phyloP scores from a whole-genome alignment of 2,329 filamentous ascomycete genomes.

The Neofusicoccum umdonicola region DNA sequence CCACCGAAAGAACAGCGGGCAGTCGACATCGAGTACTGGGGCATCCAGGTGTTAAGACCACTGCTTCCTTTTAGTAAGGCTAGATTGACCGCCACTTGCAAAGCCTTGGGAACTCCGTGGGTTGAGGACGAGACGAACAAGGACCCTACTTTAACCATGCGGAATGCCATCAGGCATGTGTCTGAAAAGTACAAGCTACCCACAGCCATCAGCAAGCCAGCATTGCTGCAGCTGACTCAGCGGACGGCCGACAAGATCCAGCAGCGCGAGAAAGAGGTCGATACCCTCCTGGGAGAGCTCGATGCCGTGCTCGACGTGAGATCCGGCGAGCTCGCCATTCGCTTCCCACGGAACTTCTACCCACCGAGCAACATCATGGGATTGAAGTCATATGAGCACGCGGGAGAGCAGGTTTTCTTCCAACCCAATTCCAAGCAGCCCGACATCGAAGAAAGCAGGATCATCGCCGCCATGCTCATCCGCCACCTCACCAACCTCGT shows the following conservation, averaged over 20 bases:
- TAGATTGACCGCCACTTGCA: constrained; percentile 71
- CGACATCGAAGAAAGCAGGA: background rate
- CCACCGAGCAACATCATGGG: background rate
- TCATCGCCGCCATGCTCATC: constrained; percentile 44
- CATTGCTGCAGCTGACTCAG: constrained; percentile 52
- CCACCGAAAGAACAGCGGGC: constrained; percentile 27
- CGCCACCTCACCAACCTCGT: constrained; percentile 50
- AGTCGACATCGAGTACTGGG: constrained; percentile 57
- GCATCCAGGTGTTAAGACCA: constrained; percentile 66
- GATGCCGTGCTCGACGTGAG: constrained; percentile 39
- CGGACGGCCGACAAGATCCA: constrained; percentile 55
- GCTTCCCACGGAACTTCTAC: constrained; percentile 30
- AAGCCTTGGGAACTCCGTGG: constrained; percentile 66
- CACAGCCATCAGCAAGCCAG: constrained; percentile 62
- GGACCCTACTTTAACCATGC: constrained; percentile 70
- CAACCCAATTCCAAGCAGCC: constrained; percentile 17
- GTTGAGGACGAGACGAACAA: constrained; percentile 83
- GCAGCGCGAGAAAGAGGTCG: constrained; percentile 52
- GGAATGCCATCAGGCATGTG: constrained; percentile 77
- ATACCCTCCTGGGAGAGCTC: constrained; percentile 53
- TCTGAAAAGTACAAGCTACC: constrained; percentile 62
- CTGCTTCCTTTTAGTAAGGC: constrained; percentile 70
- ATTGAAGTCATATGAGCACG: background rate
- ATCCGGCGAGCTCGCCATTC: constrained; percentile 34
- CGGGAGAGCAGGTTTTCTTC: constrained; percentile 16